Evolutionary conservation across 208 protist species (phyloP).

Genomic region (Leishmania major): DNA sequence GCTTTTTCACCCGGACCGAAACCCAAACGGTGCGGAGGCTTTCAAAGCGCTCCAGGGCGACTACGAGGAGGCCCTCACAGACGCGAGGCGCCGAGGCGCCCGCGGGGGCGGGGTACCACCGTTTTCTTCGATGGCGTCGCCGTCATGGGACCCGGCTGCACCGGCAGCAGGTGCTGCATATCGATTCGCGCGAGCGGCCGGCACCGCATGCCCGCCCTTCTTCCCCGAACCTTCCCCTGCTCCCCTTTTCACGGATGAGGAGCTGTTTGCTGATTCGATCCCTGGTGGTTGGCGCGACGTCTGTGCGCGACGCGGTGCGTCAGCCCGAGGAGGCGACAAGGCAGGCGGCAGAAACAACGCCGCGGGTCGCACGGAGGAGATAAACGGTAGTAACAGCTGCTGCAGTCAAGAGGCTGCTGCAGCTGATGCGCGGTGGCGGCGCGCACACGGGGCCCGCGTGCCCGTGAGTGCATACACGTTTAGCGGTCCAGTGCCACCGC

Average conservation of each 20-base stretch:
- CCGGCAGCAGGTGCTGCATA: conserved; percentile 28
- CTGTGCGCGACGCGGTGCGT: conserved; percentile 16
- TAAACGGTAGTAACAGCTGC: background rate
- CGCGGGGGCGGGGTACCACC: background rate
- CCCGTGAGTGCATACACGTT: conserved; percentile 67
- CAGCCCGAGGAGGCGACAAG: background rate
- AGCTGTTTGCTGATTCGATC: conserved; percentile 57
- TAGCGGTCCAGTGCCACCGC: conserved; percentile 10
- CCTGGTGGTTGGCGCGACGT: conserved; percentile 43
- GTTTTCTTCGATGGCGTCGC: background rate
- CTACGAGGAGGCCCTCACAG: conserved; percentile 94
- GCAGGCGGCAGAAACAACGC: background rate
- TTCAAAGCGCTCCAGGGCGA: conserved; percentile 91
- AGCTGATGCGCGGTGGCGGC: conserved; percentile 52
- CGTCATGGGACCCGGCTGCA: background rate
- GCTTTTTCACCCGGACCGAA: conserved; percentile 94
- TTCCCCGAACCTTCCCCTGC: conserved; percentile 9
- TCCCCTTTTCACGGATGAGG: conserved; percentile 55
- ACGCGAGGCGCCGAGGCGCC: conserved; percentile 43
- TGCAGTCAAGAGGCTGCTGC: background rate
- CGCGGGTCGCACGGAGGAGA: background rate
- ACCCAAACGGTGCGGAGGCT: conserved; percentile 73
- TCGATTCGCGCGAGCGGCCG: conserved; percentile 29
- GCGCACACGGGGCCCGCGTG: conserved; percentile 64
- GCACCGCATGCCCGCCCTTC: background rate